Base-by-base conservation (phyloP, 2,329 filamentous ascomycete species). In the Sporothrix protearum region DNA sequence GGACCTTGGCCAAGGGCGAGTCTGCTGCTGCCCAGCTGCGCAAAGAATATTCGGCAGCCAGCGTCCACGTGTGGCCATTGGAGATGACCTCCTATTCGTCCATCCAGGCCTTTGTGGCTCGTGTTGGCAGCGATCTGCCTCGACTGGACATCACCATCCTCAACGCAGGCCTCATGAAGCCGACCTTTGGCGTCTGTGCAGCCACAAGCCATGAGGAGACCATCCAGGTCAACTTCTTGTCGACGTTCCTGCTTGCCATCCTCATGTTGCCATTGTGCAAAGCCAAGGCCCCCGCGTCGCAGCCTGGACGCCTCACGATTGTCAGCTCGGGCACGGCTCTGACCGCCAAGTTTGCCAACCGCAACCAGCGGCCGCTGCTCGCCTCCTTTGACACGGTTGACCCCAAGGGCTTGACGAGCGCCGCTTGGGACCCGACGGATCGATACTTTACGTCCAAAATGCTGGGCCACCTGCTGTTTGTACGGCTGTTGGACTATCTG, bases 221-320 rank as follows among this genome's bases (percentile, higher is more conserved):
- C 2, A 76, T 88, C 55, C 85, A 85, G 0, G 81, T 84, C 57
- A 88, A 88, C 73, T 85, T 86, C n/a, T 79, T 88, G 71, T 83
- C 80, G 25, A 87, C 84, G 0, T 80, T 84, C 8, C 76, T 88
- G 0, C 78, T 88, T 0, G 80, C 80, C 0, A 75, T 86, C 0
- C 77, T 86, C 0, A 71, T 87, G 2, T 76, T 87, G 0, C 85
- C 84, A 0, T 81, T 82, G 42, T 77, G 87, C 1, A 81, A 82
- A 70, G 77, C 81, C 30, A 59, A 69, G 49, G 42, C 42, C 6
- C 68, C 45, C 6, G 12, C 19, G 10, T 33, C 59, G 7, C 81
- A 71, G 57, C 71, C 71, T 2, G 61, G 28, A 36, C 69, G 74
- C 53, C 36, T 80, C n/a, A 76, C 76, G 8, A 73, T 79, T 19